phyloP scores from a whole-genome alignment of 2,329 filamentous ascomycete genomes.

The Ramularia collo-cygni region DNA sequence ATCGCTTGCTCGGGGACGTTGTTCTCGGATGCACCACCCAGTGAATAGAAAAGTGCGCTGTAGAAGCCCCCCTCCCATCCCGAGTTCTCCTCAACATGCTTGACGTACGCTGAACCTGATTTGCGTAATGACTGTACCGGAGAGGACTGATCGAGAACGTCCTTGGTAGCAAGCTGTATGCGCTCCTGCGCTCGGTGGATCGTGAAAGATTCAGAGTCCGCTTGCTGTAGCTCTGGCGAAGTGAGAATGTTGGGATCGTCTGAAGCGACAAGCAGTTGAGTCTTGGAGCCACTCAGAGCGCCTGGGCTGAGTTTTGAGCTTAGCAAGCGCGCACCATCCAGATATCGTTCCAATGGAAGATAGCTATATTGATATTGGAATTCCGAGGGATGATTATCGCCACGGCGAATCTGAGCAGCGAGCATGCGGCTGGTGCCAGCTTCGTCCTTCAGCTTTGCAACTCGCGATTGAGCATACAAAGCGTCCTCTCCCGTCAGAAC shows the following conservation, averaged over 20 bases:
- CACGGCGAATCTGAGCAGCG: slow-evolving; percentile 72
- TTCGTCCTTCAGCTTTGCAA: slow-evolving; percentile 48
- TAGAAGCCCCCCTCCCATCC: slow-evolving; percentile 91
- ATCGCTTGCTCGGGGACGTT: slow-evolving; percentile 45
- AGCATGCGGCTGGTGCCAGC: slow-evolving; percentile 50
- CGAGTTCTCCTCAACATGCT: slow-evolving; percentile 67
- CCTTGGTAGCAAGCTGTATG: slow-evolving; percentile 66
- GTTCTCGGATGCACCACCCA: slow-evolving; percentile 43
- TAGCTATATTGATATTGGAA: slow-evolving; percentile 78
- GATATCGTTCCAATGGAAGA: slow-evolving; percentile 67
- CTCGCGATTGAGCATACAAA: slow-evolving; percentile 55
- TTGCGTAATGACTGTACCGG: slow-evolving; percentile 25
- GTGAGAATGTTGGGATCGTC: slow-evolving; percentile 74
- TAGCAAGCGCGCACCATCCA: slow-evolving; percentile 55
- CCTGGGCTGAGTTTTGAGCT: too few relatives aligned
- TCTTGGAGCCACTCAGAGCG: slow-evolving; percentile 23
- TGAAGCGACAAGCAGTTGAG: slow-evolving; percentile 60
- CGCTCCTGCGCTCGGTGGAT: slow-evolving; percentile 60
- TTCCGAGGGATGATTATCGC: slow-evolving; percentile 70
- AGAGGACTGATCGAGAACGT: slow-evolving; percentile 35
- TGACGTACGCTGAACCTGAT: slow-evolving; percentile 49
- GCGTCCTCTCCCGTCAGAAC: slow-evolving; percentile 59
- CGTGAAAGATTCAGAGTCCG: slow-evolving; percentile 24
- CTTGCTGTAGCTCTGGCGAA: slow-evolving; percentile 54
- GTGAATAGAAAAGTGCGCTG: slow-evolving; percentile 70